Evolutionary conservation across 2,329 filamentous ascomycete genomes (phyloP), one percentile per base, ranked within the genome.

Genomic region (Alternaria arborescens): DNA sequence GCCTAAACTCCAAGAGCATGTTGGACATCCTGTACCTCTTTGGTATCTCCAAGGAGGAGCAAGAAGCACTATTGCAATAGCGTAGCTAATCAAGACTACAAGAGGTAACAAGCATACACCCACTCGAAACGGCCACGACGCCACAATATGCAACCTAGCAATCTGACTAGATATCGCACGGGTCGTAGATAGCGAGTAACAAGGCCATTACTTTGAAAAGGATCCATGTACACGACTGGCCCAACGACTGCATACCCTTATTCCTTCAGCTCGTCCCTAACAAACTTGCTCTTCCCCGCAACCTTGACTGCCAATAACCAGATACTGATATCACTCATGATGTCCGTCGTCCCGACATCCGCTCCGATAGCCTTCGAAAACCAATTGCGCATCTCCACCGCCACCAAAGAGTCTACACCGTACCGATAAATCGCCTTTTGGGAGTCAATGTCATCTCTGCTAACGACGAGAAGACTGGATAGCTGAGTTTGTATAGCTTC

Each of bases 1-100:
- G 90, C 42, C 78, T 95, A 62, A 95, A 95, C 72, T 86, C 88
- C 22, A 84, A 87, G 62, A 91, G 84, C 65, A 78, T 95, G 75
- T 77, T 90, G 69, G 91, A 94, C 75, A 78, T 95, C 65, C 80
- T 94, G 52, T 90, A 91, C 72, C 77, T 95, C 20, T 88, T 94
- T 72, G 92, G 92, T 0, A 88, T 92, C 61, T 88, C 87, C 0
- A 82, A 82, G 41, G 86, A 89, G 65, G 91, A 93, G 77, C 81
- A 89, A 48, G 79, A 82, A 36, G 73, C 79, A 64, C 75, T 88
- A 55, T 75, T 79, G 55, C 75, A 52, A 41, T 60, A 44, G 28
- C 41, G 22, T 24, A 24, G 22, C 22, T 24, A 24, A 24, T 24
- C 22, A 24, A 24, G 22, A 24, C 22, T 24, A 24, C 22, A 24